Conservation (phyloP, 228 moss, liverwort and hornwort species). For the Sphagnum magellanicum region DNA sequence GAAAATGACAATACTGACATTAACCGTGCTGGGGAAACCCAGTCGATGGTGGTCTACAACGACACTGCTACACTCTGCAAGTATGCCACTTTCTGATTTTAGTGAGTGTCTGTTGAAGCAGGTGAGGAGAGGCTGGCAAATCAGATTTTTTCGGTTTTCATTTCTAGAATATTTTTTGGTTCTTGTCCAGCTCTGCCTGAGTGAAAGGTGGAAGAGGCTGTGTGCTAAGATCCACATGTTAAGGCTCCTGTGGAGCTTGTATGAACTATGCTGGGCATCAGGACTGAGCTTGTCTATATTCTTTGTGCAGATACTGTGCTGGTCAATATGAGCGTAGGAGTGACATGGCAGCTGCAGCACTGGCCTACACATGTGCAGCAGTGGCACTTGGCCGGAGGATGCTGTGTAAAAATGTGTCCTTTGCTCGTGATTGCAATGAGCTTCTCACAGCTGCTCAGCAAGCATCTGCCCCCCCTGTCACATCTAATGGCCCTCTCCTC, state of each 20-base stretch:
- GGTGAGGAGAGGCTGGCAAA: background rate
- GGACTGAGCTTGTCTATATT: background rate
- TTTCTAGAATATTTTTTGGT: no score
- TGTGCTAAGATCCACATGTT: background rate
- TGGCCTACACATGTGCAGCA: conserved; percentile 88
- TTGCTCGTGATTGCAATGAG: conserved; percentile 66
- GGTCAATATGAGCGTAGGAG: conserved; percentile 61
- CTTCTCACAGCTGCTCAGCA: conserved; percentile 53
- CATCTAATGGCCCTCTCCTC: conserved; percentile 41
- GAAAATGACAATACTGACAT: conserved; percentile 58
- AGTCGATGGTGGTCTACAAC: conserved; percentile 60
- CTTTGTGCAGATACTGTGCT: conserved; percentile 69
- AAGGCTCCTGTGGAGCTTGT: no score
- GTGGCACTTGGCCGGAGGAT: conserved; percentile 72
- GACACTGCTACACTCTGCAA: conserved; percentile 91
- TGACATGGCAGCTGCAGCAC: conserved; percentile 82
- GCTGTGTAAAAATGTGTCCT: conserved; percentile 51
- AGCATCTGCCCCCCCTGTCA: conserved; percentile 33
- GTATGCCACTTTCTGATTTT: conserved; percentile 27
- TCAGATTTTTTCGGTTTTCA: background rate
- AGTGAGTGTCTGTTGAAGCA: background rate
- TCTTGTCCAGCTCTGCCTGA: no score
- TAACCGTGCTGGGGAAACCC: conserved; percentile 30
- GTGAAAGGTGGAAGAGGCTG: no score
- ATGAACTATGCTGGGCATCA: no score